A percentile compares a stretch with the other conserved stretches of the same genome.
phyloP scores from a whole-genome alignment of 352 stramenopile genomes.

The Globisporangium yorkense region DNA sequence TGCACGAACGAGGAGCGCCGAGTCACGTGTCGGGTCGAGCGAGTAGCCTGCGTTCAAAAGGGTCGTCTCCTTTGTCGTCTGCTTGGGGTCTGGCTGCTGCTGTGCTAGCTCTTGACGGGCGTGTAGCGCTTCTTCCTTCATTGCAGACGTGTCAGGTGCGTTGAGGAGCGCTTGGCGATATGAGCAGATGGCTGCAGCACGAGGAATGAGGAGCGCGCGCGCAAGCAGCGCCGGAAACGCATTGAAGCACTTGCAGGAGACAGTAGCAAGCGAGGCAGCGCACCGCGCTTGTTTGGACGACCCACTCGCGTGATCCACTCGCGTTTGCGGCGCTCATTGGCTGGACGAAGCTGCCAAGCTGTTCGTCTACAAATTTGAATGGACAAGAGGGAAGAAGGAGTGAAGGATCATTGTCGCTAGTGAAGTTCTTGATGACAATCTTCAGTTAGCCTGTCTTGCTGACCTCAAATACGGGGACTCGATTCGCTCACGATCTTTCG shows the following conservation, averaged over 20 bases:
- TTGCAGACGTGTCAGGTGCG: background rate
- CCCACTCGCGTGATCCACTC: background rate
- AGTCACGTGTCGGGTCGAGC: slow-evolving; percentile 81
- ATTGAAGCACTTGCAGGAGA: too few relatives aligned
- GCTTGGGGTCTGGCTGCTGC: background rate
- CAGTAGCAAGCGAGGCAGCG: too few relatives aligned
- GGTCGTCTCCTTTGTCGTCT: background rate
- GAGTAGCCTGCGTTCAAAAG: background rate
- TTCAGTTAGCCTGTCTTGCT: too few relatives aligned
- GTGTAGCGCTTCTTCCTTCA: background rate
- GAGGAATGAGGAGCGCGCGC: background rate
- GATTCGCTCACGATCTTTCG: too few relatives aligned
- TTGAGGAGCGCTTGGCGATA: background rate
- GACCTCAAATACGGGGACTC: too few relatives aligned
- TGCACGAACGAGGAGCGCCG: slow-evolving; percentile 87
- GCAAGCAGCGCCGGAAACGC: too few relatives aligned
- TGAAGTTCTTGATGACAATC: too few relatives aligned
- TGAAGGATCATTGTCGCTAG: too few relatives aligned
- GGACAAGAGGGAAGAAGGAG: background rate
- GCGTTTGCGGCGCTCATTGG: background rate
- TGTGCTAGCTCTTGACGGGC: background rate
- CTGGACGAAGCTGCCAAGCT: background rate
- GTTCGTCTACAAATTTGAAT: background rate
- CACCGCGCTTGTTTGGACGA: background rate
- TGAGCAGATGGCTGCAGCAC: background rate